Evolutionary conservation across 2,329 filamentous ascomycete genomes (phyloP).

Genomic region (Pestalotiopsis sp.): DNA sequence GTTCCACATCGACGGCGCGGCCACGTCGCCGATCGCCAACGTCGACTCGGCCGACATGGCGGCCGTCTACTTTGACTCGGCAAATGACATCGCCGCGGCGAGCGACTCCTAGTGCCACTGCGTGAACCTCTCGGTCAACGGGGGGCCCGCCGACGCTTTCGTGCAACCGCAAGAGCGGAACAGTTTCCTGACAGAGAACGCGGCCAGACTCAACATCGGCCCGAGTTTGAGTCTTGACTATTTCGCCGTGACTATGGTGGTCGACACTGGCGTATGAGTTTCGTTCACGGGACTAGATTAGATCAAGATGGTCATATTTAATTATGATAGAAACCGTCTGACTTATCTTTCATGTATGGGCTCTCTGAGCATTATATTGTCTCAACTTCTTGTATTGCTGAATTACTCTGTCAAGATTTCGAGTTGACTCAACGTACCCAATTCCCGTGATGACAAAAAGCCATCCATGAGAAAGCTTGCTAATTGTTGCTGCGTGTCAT

Average conservation of each 20-base stretch:
- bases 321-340: not conserved
- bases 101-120: not conserved
- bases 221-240: not conserved
- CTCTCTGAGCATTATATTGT: not conserved
- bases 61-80: not conserved
- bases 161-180: not conserved
- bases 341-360: not conserved
- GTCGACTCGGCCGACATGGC: not conserved
- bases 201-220: not conserved
- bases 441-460: too few relatives aligned
- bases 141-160: not conserved
- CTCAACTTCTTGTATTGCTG: too few relatives aligned
- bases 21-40: not conserved
- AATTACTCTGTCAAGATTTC: too few relatives aligned
- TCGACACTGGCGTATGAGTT: not conserved
- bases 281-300: not conserved
- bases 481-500: too few relatives aligned
- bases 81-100: not conserved
- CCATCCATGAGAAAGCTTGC: too few relatives aligned
- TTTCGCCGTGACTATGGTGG: not conserved
- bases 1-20: not conserved
- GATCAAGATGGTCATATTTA: too few relatives aligned
- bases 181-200: not conserved
- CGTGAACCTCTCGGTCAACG: not conserved
- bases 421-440: too few relatives aligned